These are phyloP conservation scores for Corymbia calophylla DNA, from an alignment of 441 rosid species.

Conservation along the genomic window DNA sequence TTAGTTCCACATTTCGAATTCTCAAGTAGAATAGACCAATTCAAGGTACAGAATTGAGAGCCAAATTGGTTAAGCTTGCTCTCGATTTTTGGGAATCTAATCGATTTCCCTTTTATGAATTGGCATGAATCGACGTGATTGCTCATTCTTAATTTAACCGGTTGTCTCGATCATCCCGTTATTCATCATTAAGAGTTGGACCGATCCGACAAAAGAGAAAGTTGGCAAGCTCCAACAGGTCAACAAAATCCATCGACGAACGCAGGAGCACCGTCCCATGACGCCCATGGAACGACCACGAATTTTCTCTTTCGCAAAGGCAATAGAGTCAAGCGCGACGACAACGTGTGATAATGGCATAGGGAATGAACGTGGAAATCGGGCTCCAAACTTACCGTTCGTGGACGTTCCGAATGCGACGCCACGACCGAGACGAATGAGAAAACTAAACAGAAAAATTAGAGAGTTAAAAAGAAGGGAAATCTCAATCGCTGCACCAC, in stretches of 20 bases:
- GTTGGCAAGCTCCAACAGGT: not conserved
- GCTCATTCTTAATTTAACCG: too few relatives aligned
- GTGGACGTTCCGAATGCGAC: not conserved
- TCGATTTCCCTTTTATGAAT: too few relatives aligned
- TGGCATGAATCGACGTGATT: too few relatives aligned
- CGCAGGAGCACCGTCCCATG: not conserved
- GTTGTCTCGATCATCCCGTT: not conserved
- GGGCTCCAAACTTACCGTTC: not conserved
- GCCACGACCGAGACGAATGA: not conserved
- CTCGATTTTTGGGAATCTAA: too few relatives aligned
- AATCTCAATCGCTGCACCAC: not conserved
- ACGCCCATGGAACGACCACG: not conserved
- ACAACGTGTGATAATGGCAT: not conserved
- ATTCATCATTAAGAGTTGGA: not conserved
- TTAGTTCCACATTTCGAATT: fast-evolving
- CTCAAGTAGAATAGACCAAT: fast-evolving
- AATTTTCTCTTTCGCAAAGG: not conserved
- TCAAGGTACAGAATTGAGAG: fast-evolving
- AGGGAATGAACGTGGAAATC: not conserved
- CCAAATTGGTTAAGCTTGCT: too few relatives aligned
- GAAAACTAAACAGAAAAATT: not conserved
- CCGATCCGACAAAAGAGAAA: not conserved
- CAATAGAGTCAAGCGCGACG: not conserved
- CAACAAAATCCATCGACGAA: not conserved
- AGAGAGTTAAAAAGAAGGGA: too few relatives aligned